A percentile compares a stretch with the other conserved stretches of the same genome.
phyloP scores from a whole-genome alignment of 495 filamentous ascomycete genomes.

The Parachaetomium inaequale region DNA sequence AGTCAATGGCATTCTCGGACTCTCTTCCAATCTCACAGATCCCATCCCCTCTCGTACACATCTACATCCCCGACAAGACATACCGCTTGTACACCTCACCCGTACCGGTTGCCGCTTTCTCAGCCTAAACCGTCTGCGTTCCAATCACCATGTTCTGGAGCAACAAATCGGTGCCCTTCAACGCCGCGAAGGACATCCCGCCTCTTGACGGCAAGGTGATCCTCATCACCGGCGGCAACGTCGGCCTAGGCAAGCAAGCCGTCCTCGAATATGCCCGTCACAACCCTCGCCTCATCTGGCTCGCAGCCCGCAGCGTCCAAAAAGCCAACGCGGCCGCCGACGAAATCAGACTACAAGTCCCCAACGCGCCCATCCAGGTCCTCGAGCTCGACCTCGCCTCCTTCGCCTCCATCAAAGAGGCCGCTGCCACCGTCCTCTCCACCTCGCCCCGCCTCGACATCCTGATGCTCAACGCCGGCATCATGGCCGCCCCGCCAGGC shows the following conservation, averaged over 20 bases:
- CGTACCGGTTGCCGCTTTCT: no score
- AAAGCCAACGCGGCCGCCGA: slow-evolving; percentile 24
- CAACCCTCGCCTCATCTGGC: slow-evolving; percentile 57
- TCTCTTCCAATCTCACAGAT: no score
- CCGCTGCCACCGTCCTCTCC: slow-evolving; percentile 24
- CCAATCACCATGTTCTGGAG: slow-evolving; percentile 6
- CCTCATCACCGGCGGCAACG: slow-evolving; percentile 61
- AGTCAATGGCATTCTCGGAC: no score
- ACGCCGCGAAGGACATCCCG: slow-evolving; percentile 54
- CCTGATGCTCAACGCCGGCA: slow-evolving; percentile 58
- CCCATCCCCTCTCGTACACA: no score
- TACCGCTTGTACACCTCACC: no score
- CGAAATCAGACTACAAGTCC: slow-evolving; percentile 16
- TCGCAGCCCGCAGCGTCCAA: slow-evolving; percentile 54
- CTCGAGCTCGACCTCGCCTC: slow-evolving; percentile 40
- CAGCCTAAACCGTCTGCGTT: no score
- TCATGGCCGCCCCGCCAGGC: slow-evolving; percentile 54
- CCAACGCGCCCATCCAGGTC: slow-evolving; percentile 23
- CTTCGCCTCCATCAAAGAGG: slow-evolving; percentile 29
- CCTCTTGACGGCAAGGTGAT: slow-evolving; percentile 56
- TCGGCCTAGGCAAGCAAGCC: slow-evolving; percentile 64
- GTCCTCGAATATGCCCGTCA: slow-evolving; percentile 60
- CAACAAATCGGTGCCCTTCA: slow-evolving; percentile 2
- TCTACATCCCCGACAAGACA: no score
- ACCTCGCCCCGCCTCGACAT: slow-evolving; percentile 40